phyloP scores from a whole-genome alignment of 164 flowering plant species.

The Nymphaea thermarum region DNA sequence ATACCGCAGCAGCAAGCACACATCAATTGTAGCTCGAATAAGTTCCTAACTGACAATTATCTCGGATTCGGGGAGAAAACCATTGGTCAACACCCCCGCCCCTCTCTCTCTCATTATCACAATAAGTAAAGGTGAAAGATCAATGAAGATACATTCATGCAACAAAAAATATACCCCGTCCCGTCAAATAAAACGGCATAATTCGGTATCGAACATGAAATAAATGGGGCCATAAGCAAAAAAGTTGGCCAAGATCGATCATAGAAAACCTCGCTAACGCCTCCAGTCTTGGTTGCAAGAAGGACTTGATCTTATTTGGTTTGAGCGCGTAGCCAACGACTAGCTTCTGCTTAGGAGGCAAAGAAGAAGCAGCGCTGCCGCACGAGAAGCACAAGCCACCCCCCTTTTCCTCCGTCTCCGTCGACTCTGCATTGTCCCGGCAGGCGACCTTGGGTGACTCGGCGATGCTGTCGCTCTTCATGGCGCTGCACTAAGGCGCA shows the following conservation, averaged over 20 bases:
- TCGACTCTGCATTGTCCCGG: slow-evolving; percentile 14
- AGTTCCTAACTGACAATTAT: not conserved
- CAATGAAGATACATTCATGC: too few species aligned
- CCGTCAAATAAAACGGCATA: too few species aligned
- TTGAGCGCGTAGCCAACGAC: slow-evolving; percentile 65
- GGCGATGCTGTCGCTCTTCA: not conserved
- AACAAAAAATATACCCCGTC: too few species aligned
- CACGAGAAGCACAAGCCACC: slow-evolving; percentile 1
- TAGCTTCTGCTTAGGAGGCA: slow-evolving; percentile 18
- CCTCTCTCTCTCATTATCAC: too few species aligned
- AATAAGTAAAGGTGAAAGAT: too few species aligned
- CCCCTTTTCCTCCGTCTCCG: slow-evolving; percentile 7
- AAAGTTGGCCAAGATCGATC: not conserved
- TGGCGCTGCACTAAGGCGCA: not conserved
- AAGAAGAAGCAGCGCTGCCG: not conserved
- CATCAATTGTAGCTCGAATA: not conserved
- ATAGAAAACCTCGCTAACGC: slow-evolving; percentile 35
- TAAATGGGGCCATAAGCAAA: not conserved
- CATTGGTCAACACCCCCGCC: not conserved
- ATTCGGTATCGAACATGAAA: too few species aligned
- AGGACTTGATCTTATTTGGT: slow-evolving; percentile 57
- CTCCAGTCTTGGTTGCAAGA: slow-evolving; percentile 55
- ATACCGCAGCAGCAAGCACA: too few species aligned
- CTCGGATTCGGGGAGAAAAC: not conserved
- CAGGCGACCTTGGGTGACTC: not conserved